Evolutionary conservation across 2,329 filamentous ascomycete genomes (phyloP), one percentile per base, ranked within the genome.

Genomic region (Myrmaecium sp.): DNA sequence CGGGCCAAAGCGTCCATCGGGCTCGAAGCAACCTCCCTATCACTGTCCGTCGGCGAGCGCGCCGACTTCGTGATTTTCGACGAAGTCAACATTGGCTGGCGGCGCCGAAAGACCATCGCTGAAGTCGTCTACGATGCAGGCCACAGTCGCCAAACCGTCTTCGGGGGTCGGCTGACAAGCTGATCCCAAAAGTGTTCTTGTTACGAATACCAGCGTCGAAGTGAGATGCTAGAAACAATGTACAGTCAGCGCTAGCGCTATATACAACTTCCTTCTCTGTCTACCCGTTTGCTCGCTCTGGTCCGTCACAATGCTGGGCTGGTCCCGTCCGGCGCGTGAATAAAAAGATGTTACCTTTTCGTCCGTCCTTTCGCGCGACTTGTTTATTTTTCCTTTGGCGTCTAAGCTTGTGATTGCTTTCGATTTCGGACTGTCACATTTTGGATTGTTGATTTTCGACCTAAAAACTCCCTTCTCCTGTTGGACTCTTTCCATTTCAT

Each of bases 41-140:
- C 39, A 5, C 20, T 58, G 4, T 16, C 33, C 5, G 33, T 39
- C 23, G 57, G 53, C 8, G 47, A 57, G 23, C 36, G 37, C 14
- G 56, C 56, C 14, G 49, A 58, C 33, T 49, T 62, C 29, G 39
- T 62, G 4, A 31, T 62, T 9, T 59, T 58, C 33, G 46, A 49
- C 21, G 41, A 38, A 9, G 40, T 43, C 23, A 37, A 49, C 7
- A 33, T 37, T 8, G 46, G 43, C 5, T 59, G 58, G 58, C 42
- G 49, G 23, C 52, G 45, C 23, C 45, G 54, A 30, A 52, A 44
- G 36, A 54, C 40, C 27, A 45, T 62, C 12, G 40, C 39, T 17
- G 55, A 61, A 33, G 47, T 51, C n/a, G 51, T 62, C 5, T 61
- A 59, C 29, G 57, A 62, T 35, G 44, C 50, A 17, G 42, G 47